Evolutionary conservation across 2,329 filamentous ascomycete species (phyloP).

Genomic region (Triangularia verruculosa): DNA sequence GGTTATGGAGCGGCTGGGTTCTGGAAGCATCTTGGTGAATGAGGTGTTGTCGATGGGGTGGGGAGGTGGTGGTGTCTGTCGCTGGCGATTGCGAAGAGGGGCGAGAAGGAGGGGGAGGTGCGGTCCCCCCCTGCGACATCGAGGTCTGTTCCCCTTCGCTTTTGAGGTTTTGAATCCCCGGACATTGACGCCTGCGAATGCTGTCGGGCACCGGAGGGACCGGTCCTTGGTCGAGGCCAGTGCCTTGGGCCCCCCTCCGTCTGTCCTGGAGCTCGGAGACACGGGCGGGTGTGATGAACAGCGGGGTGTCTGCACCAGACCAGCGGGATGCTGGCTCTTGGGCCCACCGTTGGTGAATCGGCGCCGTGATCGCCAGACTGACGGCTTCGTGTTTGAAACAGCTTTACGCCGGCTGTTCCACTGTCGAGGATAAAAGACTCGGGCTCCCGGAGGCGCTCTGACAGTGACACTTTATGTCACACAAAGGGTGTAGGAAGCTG

Average conservation of each 20-base stretch:
- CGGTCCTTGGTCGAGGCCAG: constrained; percentile 23
- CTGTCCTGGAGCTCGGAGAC: constrained; percentile 17
- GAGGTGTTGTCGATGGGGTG: constrained; percentile 31
- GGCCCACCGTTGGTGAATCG: constrained; percentile 16
- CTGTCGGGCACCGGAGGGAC: constrained; percentile 21
- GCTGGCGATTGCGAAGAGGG: constrained; percentile 45
- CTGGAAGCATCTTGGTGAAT: constrained; percentile 33
- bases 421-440: not conserved
- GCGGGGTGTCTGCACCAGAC: constrained; percentile 20
- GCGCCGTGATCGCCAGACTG: constrained; percentile 29
- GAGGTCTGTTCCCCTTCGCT: constrained; percentile 57
- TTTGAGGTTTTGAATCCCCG: constrained; percentile 49
- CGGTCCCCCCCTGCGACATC: constrained; percentile 62
- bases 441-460: constrained; percentile 6
- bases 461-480: constrained; percentile 8
- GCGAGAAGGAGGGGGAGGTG: constrained; percentile 54
- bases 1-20: constrained; percentile 30
- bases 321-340: constrained; percentile 24
- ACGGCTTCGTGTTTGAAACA: constrained; percentile 13
- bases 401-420: constrained; percentile 13
- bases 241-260: constrained; percentile 19
- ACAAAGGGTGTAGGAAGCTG: constrained; percentile 2
- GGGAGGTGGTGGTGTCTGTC: constrained; percentile 33
- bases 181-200: constrained; percentile 52
- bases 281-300: constrained; percentile 16